Evolutionary conservation across 441 rosid species (phyloP).

Genomic region (Breynia disticha): DNA sequence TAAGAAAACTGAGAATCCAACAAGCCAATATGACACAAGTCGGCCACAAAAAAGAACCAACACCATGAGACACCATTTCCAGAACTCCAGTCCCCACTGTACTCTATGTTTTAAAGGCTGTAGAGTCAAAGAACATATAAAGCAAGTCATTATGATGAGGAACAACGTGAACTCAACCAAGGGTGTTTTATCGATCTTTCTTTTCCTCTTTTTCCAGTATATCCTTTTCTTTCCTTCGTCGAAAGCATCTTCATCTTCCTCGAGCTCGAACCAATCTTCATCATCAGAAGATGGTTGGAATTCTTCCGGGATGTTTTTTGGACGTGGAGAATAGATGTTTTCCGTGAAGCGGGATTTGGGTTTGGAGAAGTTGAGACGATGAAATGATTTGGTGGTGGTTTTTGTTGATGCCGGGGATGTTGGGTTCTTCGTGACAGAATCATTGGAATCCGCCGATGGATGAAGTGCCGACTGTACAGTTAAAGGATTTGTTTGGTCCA

Average conservation of each 20-base stretch:
- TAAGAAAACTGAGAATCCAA: slow-evolving; percentile 30
- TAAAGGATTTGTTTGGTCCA: too few species aligned
- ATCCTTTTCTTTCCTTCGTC: not conserved
- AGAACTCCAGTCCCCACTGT: slow-evolving; percentile 30
- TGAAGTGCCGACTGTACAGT: too few species aligned
- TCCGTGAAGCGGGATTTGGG: slow-evolving; percentile 28
- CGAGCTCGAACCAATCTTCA: not conserved
- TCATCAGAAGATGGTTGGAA: not conserved
- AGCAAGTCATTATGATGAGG: not conserved
- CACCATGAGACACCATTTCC: slow-evolving; percentile 45
- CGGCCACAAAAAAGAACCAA: slow-evolving; percentile 37
- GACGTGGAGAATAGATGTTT: slow-evolving; percentile 3
- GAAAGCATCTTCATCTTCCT: not conserved
- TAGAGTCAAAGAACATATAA: slow-evolving; percentile 3
- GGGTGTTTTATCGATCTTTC: not conserved
- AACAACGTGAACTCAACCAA: slow-evolving; percentile 1
- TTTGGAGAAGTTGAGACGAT: slow-evolving; percentile 21
- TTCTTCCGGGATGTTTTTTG: slow-evolving; percentile 1
- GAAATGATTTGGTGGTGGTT: slow-evolving; percentile 10
- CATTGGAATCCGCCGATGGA: too few species aligned
- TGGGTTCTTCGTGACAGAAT: too few species aligned
- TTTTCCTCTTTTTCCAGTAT: not conserved
- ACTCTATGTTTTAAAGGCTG: not conserved
- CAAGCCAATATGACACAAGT: slow-evolving; percentile 36
- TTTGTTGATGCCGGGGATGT: not conserved